Conservation (phyloP, 176 grass and related monocot genomes). For the Melocanna baccifera region DNA sequence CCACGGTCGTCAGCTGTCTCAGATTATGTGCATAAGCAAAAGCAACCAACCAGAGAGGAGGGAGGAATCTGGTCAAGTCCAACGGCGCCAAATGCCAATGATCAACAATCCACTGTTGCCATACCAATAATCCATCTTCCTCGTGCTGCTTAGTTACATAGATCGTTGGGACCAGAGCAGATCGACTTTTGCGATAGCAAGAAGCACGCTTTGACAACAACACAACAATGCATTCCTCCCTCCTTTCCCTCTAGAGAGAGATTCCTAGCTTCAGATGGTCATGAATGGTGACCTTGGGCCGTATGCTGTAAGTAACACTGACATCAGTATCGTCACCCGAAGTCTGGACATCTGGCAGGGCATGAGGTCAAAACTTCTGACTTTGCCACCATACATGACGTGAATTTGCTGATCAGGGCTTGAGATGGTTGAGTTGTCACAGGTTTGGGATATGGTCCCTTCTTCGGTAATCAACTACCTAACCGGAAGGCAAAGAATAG, state of each 20-base stretch:
- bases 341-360: neutral
- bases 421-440: conserved; percentile 14
- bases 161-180: neutral
- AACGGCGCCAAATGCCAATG: too few species aligned
- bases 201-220: neutral
- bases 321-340: neutral
- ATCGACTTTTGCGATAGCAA: neutral
- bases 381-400: neutral
- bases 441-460: conserved; percentile 3
- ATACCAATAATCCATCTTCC: neutral
- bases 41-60: neutral
- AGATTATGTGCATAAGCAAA: neutral
- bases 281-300: too few species aligned
- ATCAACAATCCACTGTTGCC: neutral
- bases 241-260: neutral
- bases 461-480: neutral
- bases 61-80: neutral
- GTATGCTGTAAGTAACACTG: too few species aligned
- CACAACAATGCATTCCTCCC: neutral
- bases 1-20: too few species aligned
- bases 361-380: neutral
- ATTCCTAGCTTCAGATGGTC: too few species aligned
- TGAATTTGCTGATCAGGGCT: neutral
- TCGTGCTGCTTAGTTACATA: neutral
- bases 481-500: neutral